Conservation (phyloP, 2,329 filamentous ascomycete genomes). For the Zymoseptoria crescenta region DNA sequence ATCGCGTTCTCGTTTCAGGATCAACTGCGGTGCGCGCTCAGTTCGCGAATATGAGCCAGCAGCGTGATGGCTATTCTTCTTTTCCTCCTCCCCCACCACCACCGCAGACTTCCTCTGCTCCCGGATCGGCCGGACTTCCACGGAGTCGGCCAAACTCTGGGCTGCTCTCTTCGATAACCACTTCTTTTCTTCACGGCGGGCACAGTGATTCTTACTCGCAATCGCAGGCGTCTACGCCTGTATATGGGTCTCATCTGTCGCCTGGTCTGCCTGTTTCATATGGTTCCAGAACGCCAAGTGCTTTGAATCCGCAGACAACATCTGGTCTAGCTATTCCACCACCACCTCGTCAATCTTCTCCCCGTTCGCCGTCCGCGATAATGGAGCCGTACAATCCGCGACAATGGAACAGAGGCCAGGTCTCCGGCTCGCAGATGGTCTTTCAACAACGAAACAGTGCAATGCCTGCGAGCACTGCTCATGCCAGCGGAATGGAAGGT, state of each 20-base stretch:
- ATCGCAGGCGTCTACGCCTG: slow-evolving; percentile 31
- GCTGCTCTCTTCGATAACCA: slow-evolving; percentile 21
- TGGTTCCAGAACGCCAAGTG: slow-evolving; percentile 19
- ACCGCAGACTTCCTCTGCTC: slow-evolving; percentile 17
- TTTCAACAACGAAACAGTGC: slow-evolving; percentile 25
- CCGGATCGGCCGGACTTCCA: slow-evolving; percentile 6
- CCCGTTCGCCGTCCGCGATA: slow-evolving; percentile 12
- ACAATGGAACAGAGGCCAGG: slow-evolving; percentile 38
- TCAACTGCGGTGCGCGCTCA: slow-evolving; percentile 14
- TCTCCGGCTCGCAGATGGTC: slow-evolving; percentile 32
- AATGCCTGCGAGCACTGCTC: slow-evolving; percentile 28
- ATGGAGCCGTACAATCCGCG: slow-evolving; percentile 42
- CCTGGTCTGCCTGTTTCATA: slow-evolving; percentile 17
- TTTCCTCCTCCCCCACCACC: slow-evolving; percentile 19
- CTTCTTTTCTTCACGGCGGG: slow-evolving; percentile 17
- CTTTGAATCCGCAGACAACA: slow-evolving; percentile 16
- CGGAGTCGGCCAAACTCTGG: slow-evolving; percentile 10
- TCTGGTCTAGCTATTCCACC: slow-evolving; percentile 8
- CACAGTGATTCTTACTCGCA: slow-evolving; percentile 27
- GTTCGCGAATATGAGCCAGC: slow-evolving; percentile 24
- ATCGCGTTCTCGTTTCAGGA: slow-evolving; percentile 7
- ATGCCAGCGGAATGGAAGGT: slow-evolving; percentile 45
- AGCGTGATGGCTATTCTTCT: slow-evolving; percentile 17
- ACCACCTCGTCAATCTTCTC: slow-evolving; percentile 20
- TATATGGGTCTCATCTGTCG: slow-evolving; percentile 30